Evolutionary conservation across 2,329 filamentous ascomycete genomes (phyloP).

Genomic region (Penicillium sp.): DNA sequence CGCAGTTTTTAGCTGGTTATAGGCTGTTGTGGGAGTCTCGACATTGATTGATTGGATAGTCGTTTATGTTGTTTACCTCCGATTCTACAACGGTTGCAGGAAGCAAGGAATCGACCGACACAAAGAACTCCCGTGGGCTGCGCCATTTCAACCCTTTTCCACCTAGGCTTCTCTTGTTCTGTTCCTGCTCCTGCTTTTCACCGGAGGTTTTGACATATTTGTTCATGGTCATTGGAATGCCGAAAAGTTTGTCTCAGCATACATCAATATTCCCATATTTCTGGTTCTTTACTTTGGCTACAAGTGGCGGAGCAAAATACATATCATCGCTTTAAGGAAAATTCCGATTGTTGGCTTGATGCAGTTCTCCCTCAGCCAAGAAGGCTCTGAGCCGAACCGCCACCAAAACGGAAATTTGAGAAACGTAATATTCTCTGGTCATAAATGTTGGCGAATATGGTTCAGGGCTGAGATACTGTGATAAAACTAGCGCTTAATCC

Average conservation of each 20-base stretch:
- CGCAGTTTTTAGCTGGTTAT: conserved; percentile 65
- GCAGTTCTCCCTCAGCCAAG: conserved; percentile 16
- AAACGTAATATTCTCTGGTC: conserved; percentile 32
- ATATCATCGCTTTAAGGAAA: conserved; percentile 32
- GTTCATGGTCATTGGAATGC: conserved; percentile 39
- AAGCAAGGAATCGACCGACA: conserved; percentile 40
- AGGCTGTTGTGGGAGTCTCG: conserved; percentile 56
- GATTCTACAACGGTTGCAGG: conserved; percentile 51
- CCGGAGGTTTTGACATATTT: conserved; percentile 63
- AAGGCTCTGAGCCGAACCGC: conserved; percentile 28
- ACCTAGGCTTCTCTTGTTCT: conserved; percentile 59
- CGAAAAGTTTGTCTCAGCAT: conserved; percentile 62
- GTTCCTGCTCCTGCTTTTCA: conserved; percentile 61
- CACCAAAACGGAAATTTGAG: conserved; percentile 15
- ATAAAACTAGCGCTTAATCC: not conserved
- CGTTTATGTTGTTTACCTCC: conserved; percentile 57
- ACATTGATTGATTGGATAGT: conserved; percentile 58
- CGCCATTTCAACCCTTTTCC: conserved; percentile 58
- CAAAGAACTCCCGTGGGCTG: conserved; percentile 50
- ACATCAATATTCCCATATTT: conserved; percentile 34
- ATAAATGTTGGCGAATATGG: not conserved
- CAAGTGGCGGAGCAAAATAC: conserved; percentile 29
- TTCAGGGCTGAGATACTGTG: not conserved
- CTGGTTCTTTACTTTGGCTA: too few relatives aligned
- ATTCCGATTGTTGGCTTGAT: conserved; percentile 41